Conservation (phyloP, 306 rosid genomes). For the Abrus pulchellus region DNA sequence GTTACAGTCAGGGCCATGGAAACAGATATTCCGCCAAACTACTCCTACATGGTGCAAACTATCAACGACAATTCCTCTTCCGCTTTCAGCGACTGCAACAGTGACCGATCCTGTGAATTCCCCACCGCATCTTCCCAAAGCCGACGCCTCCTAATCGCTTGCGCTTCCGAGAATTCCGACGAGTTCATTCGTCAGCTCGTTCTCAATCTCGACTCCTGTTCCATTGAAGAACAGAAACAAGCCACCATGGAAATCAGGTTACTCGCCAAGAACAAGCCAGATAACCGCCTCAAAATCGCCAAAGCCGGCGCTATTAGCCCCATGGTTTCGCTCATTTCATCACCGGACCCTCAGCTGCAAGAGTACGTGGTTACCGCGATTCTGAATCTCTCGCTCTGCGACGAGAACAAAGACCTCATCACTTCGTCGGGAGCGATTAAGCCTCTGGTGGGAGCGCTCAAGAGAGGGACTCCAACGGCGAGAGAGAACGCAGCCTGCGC, state of each 20-base stretch:
- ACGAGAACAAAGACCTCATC: constrained; percentile 76
- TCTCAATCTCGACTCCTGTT: constrained; percentile 63
- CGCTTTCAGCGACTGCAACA: constrained; percentile 88
- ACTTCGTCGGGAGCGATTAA: constrained; percentile 72
- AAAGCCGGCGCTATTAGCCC: constrained; percentile 76
- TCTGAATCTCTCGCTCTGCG: constrained; percentile 88
- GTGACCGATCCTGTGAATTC: constrained; percentile 88
- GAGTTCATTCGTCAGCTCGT: constrained; percentile 69
- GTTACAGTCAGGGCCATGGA: constrained; percentile 51
- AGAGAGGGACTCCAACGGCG: constrained; percentile 68
- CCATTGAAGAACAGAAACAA: constrained; percentile 79
- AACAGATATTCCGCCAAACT: constrained; percentile 49
- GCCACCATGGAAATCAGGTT: constrained; percentile 92
- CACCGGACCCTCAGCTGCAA: constrained; percentile 76
- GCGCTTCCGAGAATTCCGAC: constrained; percentile 77
- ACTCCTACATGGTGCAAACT: constrained; percentile 56
- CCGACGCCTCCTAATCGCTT: constrained; percentile 63
- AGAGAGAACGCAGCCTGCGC: constrained; percentile 93
- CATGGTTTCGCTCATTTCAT: constrained; percentile 64
- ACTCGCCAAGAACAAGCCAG: constrained; percentile 82
- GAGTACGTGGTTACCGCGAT: constrained; percentile 87
- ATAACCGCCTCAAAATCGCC: constrained; percentile 77
- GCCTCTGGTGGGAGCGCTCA: constrained; percentile 77
- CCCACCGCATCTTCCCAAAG: constrained; percentile 61
- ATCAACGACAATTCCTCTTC: constrained; percentile 69